Base-by-base conservation (phyloP, 495 filamentous ascomycete genomes). In the Xylaria cubensis region DNA sequence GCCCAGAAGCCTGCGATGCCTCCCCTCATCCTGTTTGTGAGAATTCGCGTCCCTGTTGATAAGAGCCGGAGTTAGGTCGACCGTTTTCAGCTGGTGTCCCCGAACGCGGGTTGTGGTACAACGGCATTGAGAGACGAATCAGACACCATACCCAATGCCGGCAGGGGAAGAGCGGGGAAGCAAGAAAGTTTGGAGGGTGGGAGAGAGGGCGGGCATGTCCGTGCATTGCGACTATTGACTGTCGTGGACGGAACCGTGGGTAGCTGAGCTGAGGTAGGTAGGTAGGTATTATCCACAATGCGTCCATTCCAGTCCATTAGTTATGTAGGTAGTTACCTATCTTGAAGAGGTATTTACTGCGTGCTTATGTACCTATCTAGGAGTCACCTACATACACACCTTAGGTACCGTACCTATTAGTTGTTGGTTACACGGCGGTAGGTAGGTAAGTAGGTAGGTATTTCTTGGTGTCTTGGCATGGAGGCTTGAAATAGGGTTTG, bases 141-240 rank as follows among this genome's bases (percentile, higher is more conserved):
- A 56, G 29, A 42, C 29, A 5, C 36, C 48, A 42, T 12, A 42
- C 39, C 10, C 21, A 29, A 8, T 67, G 50, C 41, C 63, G 42
- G 63, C 15, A 58, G 56, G 53, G 15, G 2, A 29, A 61, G 53
- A 34, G 53, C 32, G 67, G 17, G 53, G 48, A 24, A 36, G 39
- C 26, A 42, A 42, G 41, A 39, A 39, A 7, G 53, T 15, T 51
- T 32, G 46, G 50, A 55, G 65, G 48, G 26, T 1, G 26, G 26
- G 26, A 2, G 26, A 29, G 26, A 29, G 26, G 64, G 34, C 65
- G 65, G 65, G 65, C 65, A 67, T 67, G 65, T 67, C 65, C 65
- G 65, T 67, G 50, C n/a, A 41, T 42, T 56, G 50, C 65, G 26
- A 67, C 67, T 70, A 70, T 70, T 48, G 67, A 70, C 56, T 63